A percentile compares a stretch with the other conserved stretches of the same genome.
Conservation (phyloP, 139 green algal species). For the Micractinium conductrix region DNA sequence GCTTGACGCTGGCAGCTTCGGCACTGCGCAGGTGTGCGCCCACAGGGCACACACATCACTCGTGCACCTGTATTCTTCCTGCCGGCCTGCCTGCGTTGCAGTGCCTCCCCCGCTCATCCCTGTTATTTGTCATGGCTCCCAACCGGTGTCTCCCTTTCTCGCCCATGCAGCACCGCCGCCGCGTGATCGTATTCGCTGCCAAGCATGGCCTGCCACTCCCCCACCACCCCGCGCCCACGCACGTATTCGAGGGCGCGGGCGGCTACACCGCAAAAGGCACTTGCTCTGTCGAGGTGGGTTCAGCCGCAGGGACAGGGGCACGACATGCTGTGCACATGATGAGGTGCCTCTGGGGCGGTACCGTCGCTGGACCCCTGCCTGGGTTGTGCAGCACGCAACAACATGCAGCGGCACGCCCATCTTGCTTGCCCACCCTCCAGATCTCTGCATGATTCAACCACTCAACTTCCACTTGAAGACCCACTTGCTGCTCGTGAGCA, state of each 20-base stretch:
- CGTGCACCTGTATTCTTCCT: no score
- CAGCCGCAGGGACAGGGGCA: neutral
- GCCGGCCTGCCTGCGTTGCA: no score
- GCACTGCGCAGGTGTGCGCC: no score
- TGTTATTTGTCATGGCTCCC: no score
- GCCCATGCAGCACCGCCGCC: constrained; percentile 28
- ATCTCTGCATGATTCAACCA: no score
- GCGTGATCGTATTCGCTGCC: neutral
- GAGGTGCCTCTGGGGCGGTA: neutral
- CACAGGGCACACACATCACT: no score
- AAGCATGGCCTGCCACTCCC: neutral
- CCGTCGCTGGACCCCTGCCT: neutral
- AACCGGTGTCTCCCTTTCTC: no score
- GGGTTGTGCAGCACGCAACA: neutral
- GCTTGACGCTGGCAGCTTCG: constrained; percentile 18
- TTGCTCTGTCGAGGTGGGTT: neutral
- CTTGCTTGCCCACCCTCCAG: no score
- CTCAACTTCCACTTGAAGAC: no score
- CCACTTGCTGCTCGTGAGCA: neutral
- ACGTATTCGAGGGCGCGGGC: neutral
- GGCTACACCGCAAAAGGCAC: neutral
- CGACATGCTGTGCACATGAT: neutral
- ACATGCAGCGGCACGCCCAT: no score
- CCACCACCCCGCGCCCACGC: neutral
- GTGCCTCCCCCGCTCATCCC: no score